Evolutionary conservation across 768 basidiomycete species (phyloP), one percentile per base, ranked within the genome.

Genomic region (Chalciporus piperatus): DNA sequence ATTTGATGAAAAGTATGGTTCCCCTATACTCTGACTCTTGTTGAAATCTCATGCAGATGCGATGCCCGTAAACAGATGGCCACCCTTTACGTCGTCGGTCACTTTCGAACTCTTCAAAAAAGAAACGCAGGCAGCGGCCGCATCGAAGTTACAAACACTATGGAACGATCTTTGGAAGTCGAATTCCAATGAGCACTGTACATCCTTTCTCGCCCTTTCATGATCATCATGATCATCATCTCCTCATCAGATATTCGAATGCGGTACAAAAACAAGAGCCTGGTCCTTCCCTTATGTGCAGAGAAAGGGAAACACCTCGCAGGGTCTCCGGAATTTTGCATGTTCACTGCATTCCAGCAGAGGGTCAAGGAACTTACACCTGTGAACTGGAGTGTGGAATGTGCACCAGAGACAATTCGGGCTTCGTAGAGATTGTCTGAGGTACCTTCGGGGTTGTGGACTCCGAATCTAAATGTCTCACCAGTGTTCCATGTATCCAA

Each of bases 261-360:
- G 78, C 79, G 88, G 22, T 87, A 89, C 61, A 84, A 88, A 68
- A 87, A 87, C 70, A 74, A 75, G 51, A 79, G 78, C 58, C 67
- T 89, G 70, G 45, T 70, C 3, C 70, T 90, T 6, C 88, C 89
- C 0, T 51, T 82, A 13, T 91, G 89, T 56, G 80, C 83, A 2
- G 77, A 76, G 6, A 72, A 78, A 41, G 85, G 85, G 5, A 78
- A 87, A 48, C 89, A 91, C 59, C 69, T 88, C 7, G 72, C 79
- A 3, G 87, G 85, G 2, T 75, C 74, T 11, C 89, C 88, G 0
- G 87, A 89, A 62, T 83, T 90, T 58, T 90, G 89, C 67, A 82
- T 82, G 6, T 70, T 90, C 33, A 64, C 72, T 12, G 83, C 83
- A 19, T 90, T 90, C 70, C 70, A 72, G 33, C 75, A 75, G 40